Conservation (phyloP, 163 green algal genomes). For the Picocystis sp. region DNA sequence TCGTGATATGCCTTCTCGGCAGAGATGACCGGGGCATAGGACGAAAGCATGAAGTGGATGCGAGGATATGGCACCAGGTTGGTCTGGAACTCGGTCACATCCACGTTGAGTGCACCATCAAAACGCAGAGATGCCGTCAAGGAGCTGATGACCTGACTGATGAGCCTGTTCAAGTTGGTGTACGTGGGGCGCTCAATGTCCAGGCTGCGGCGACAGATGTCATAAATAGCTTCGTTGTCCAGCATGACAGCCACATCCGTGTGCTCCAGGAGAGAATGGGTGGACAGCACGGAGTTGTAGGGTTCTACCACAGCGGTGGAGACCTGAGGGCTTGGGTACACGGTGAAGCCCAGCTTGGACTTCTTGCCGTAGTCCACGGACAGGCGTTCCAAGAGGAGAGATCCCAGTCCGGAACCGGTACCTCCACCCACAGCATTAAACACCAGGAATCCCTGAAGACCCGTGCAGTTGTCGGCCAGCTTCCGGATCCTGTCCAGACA, state of each 20-base stretch:
- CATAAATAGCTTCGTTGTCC: constrained; percentile 98
- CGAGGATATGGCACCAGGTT: constrained; percentile 6
- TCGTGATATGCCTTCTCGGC: constrained; percentile 7
- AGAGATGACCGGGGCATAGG: constrained; percentile 5
- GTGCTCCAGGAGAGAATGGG: constrained; percentile 98
- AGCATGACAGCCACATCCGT: constrained; percentile 97
- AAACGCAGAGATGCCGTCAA: constrained; percentile 6
- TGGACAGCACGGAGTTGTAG: constrained; percentile 98
- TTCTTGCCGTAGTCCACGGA: constrained; percentile 98
- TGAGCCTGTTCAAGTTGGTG: constrained; percentile 8
- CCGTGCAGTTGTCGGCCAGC: constrained; percentile 98
- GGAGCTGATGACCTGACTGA: constrained; percentile 1
- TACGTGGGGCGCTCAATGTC: constrained; percentile 70
- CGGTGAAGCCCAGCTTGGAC: constrained; percentile 97
- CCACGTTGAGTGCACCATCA: constrained; percentile 6
- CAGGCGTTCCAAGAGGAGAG: constrained; percentile 82
- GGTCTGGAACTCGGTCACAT: constrained; percentile 8
- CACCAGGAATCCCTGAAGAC: constrained; percentile 96
- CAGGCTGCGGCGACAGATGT: constrained; percentile 93
- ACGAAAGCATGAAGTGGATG: constrained; percentile 7
- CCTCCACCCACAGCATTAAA: constrained; percentile 97
- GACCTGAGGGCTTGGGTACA: constrained; percentile 87
- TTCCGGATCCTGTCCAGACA: constrained; percentile 95
- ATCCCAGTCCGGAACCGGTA: constrained; percentile 92
- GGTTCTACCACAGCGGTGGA: constrained; percentile 97